Conservation (phyloP, 352 stramenopile species). For the Pythium vanterpoolii region DNA sequence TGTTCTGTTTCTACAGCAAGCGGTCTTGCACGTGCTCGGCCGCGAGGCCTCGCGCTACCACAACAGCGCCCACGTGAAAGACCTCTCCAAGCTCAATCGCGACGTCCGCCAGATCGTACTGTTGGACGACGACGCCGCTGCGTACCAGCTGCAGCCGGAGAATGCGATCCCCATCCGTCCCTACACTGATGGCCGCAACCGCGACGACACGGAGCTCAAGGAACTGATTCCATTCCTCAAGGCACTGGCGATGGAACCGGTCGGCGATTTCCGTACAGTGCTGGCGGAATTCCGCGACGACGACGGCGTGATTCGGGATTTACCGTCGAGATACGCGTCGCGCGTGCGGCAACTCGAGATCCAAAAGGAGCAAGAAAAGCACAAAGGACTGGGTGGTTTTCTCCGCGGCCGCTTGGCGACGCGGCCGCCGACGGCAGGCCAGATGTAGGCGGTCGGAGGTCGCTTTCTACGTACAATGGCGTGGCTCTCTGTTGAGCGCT, state of each 20-base stretch:
- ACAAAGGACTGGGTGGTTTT: constrained; percentile 82
- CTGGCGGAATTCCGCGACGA: constrained; percentile 80
- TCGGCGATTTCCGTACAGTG: constrained; percentile 72
- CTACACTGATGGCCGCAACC: constrained; percentile 78
- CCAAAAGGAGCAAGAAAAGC: constrained; percentile 76
- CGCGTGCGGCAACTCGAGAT: constrained; percentile 77
- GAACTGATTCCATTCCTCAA: constrained; percentile 86
- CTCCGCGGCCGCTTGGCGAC: constrained; percentile 60
- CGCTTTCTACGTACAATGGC: no score
- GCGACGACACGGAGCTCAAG: constrained; percentile 72
- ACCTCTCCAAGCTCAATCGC: constrained; percentile 76
- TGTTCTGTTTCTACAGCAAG: constrained; percentile 33
- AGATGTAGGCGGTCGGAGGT: constrained; percentile 17
- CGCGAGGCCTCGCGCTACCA: constrained; percentile 80
- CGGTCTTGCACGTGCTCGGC: constrained; percentile 75
- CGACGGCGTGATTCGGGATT: constrained; percentile 73
- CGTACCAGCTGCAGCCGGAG: constrained; percentile 82
- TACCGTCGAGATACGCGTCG: constrained; percentile 73
- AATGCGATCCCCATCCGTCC: constrained; percentile 80
- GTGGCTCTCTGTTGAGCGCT: no score
- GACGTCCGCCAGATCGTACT: constrained; percentile 80
- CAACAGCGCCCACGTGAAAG: constrained; percentile 83
- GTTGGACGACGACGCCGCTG: constrained; percentile 74
- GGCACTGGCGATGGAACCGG: constrained; percentile 70
- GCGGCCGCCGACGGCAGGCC: constrained; percentile 34